A percentile compares a stretch with the other conserved stretches of the same genome.
Conservation (phyloP, 108 stramenopile species). For the Cylindrotheca closterium region DNA sequence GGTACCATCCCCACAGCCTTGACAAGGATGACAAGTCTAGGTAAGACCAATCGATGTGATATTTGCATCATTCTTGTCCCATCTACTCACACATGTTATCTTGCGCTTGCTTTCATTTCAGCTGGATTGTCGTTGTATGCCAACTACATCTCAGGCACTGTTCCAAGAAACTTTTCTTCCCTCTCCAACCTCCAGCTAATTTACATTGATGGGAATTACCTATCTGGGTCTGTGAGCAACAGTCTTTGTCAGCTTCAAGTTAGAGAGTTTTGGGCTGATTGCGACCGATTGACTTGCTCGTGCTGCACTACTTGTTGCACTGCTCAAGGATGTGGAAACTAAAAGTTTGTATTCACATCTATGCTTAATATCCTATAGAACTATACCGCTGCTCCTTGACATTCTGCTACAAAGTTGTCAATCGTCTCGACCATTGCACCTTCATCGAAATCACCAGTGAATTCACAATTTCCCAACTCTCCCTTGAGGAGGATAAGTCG, state of each 20-base stretch:
- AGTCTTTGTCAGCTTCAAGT: constrained; percentile 22
- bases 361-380: not conserved
- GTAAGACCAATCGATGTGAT: not conserved
- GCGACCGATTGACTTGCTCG: constrained; percentile 18
- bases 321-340: not conserved
- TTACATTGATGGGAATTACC: constrained; percentile 38
- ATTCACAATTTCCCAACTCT: constrained; percentile 76
- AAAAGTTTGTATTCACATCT: not conserved
- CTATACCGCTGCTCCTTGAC: constrained; percentile 28
- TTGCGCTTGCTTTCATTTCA: not conserved
- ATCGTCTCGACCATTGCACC: constrained; percentile 81
- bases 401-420: constrained; percentile 84
- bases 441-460: constrained; percentile 88
- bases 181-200: constrained; percentile 30
- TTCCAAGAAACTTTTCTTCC: constrained; percentile 33
- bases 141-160: constrained; percentile 38
- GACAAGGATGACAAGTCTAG: constrained; percentile 12
- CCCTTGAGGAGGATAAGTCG: constrained; percentile 80
- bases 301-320: constrained; percentile 35
- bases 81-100: not conserved
- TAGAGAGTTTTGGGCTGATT: constrained; percentile 38
- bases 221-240: constrained; percentile 20
- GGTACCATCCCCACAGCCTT: constrained; percentile 27
- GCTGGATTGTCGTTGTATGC: constrained; percentile 30
- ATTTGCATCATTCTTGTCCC: not conserved